Evolutionary conservation across 2,329 filamentous ascomycete species (phyloP).

Genomic region (Xylariaceae sp.): DNA sequence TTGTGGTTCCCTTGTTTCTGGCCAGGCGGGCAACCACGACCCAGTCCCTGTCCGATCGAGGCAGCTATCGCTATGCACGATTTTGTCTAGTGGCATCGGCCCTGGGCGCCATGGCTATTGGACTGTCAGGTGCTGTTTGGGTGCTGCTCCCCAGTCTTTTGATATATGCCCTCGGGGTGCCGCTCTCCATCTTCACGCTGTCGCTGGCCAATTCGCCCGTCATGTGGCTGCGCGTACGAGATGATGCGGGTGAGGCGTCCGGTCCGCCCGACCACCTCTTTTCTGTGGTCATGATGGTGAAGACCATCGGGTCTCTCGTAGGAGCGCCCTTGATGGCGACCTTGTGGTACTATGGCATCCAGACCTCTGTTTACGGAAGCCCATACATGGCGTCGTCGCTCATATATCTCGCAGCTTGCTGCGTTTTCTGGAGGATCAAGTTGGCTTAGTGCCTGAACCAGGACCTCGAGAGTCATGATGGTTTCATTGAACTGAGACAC

Average conservation of each 20-base stretch:
- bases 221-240: slow-evolving; percentile 26
- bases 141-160: slow-evolving; percentile 39
- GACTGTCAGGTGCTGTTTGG: slow-evolving; percentile 34
- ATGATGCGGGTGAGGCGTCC: slow-evolving; percentile 9
- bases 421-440: slow-evolving; percentile 29
- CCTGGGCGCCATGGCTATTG: slow-evolving; percentile 39
- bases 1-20: slow-evolving; percentile 37
- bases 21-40: slow-evolving; percentile 19
- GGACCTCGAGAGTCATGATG: no score
- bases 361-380: slow-evolving; percentile 31
- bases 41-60: slow-evolving; percentile 24
- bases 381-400: slow-evolving; percentile 38
- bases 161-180: slow-evolving; percentile 44
- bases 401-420: slow-evolving; percentile 33
- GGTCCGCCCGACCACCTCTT: slow-evolving; percentile 39
- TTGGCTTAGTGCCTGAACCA: slow-evolving; percentile 7
- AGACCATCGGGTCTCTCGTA: slow-evolving; percentile 42
- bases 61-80: slow-evolving; percentile 33
- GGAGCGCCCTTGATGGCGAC: slow-evolving; percentile 43
- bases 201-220: slow-evolving; percentile 42
- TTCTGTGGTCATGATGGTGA: slow-evolving; percentile 47
- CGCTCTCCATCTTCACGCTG: slow-evolving; percentile 44
- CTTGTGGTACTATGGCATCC: slow-evolving; percentile 42
- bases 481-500: background rate
- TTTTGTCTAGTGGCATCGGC: slow-evolving; percentile 35